phyloP scores from a whole-genome alignment of 2,329 filamentous ascomycete genomes.

The Colletotrichum sidae region DNA sequence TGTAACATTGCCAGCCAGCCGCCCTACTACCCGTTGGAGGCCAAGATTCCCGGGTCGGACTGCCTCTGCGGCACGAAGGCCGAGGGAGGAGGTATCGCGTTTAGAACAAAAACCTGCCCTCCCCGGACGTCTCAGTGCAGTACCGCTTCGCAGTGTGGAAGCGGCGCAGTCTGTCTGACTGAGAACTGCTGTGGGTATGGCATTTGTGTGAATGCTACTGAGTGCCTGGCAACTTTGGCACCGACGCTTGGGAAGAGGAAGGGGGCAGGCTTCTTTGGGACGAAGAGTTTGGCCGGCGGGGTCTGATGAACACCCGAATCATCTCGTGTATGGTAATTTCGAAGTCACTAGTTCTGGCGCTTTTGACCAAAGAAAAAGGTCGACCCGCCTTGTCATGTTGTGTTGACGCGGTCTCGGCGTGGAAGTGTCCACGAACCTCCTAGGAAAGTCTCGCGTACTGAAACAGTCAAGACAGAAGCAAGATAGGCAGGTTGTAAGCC shows the following conservation, averaged over 20 bases:
- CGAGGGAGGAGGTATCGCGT: constrained; percentile 22
- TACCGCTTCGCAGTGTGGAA: constrained; percentile 6
- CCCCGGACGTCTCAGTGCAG: constrained; percentile 21
- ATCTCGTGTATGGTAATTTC: too few relatives aligned
- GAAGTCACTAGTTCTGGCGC: too few relatives aligned
- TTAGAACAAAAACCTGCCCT: constrained; percentile 23
- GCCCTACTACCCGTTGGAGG: constrained; percentile 47
- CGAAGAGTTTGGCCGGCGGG: constrained; percentile 4
- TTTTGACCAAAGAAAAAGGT: too few relatives aligned
- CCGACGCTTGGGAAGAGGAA: background rate
- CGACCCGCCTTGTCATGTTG: too few relatives aligned
- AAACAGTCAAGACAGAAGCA: too few relatives aligned
- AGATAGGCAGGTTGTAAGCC: too few relatives aligned
- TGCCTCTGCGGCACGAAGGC: constrained; percentile 50
- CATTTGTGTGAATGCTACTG: constrained; percentile 38
- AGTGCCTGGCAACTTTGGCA: constrained; percentile 25
- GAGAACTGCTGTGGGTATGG: constrained; percentile 34
- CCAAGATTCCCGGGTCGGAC: constrained; percentile 44
- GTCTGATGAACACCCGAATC: constrained; percentile 2
- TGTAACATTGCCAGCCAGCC: constrained; percentile 35
- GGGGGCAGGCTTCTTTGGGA: constrained; percentile 10
- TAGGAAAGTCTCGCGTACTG: too few relatives aligned
- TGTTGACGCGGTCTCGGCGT: too few relatives aligned
- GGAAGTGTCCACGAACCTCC: too few relatives aligned
- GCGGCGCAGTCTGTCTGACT: constrained; percentile 23